Conservation (phyloP, 2,329 filamentous ascomycete species). For the Apiospora marii region DNA sequence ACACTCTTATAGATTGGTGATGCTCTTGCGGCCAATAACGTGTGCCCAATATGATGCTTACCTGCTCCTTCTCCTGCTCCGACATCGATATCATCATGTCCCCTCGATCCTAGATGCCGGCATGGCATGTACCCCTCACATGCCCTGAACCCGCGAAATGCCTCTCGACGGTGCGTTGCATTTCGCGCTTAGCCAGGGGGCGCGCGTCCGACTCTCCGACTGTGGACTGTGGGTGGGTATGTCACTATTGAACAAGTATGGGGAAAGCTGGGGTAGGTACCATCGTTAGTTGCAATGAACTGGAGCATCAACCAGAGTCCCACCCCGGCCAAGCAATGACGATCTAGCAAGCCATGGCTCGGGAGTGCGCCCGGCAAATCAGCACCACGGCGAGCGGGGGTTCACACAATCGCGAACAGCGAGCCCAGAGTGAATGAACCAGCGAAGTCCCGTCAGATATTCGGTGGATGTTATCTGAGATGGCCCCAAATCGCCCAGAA, state of each 20-base stretch:
- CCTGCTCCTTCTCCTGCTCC: not conserved
- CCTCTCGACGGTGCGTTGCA: not conserved
- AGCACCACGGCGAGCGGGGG: not conserved
- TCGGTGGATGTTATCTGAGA: not conserved
- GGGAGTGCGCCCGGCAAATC: constrained; percentile 9
- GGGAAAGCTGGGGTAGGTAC: constrained; percentile 14
- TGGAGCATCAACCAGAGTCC: not conserved
- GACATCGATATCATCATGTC: not conserved
- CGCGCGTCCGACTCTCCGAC: not conserved
- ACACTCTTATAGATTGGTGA: not conserved
- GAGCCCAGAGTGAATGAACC: not conserved
- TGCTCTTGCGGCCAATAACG: not conserved
- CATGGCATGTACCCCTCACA: not conserved
- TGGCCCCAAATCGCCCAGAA: not conserved
- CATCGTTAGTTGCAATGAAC: not conserved
- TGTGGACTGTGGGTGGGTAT: not conserved
- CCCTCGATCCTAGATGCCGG: not conserved
- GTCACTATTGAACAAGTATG: not conserved
- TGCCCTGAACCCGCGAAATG: not conserved
- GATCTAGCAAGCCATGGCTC: not conserved
- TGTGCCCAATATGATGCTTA: not conserved
- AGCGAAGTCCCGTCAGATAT: too few species aligned
- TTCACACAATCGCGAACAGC: not conserved
- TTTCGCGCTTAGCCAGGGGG: not conserved
- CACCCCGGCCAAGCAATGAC: not conserved